Percentiles rank a stretch among this genome's conserved stretches.
phyloP scores from a whole-genome alignment of 164 flowering plant species.

The Stephania yunnanensis region DNA sequence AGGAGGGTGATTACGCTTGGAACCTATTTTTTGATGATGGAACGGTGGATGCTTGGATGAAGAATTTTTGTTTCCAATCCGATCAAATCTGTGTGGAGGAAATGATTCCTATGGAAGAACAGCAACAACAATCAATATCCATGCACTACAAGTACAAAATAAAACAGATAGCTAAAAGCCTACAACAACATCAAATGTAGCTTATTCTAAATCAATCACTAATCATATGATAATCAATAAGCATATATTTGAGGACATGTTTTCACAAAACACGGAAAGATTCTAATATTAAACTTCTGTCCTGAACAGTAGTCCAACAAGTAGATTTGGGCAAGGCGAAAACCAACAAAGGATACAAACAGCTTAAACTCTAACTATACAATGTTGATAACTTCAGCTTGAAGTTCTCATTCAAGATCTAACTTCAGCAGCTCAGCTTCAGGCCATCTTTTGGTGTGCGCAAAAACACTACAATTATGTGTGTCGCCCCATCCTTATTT shows the following conservation, averaged over 20 bases:
- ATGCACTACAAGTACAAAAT: not conserved
- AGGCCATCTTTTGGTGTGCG: too few species aligned
- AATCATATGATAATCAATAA: not conserved
- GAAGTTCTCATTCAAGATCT: not conserved
- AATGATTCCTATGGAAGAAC: conserved; percentile 37
- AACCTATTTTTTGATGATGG: conserved; percentile 54
- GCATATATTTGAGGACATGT: not conserved
- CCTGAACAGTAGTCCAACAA: not conserved
- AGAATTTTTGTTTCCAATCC: conserved; percentile 31
- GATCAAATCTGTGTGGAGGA: conserved; percentile 48
- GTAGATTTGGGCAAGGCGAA: not conserved
- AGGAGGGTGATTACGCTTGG: conserved; percentile 45
- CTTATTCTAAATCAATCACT: not conserved
- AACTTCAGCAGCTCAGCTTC: too few species aligned
- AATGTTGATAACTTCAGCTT: not conserved
- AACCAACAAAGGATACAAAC: not conserved
- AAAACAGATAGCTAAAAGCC: not conserved
- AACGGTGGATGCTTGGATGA: conserved; percentile 36
- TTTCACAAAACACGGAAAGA: not conserved
- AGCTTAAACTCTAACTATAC: not conserved
- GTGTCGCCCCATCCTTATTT: too few species aligned
- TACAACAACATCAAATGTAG: not conserved
- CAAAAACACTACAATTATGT: too few species aligned
- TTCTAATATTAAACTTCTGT: not conserved
- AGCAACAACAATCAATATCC: not conserved